Evolutionary conservation across 805 yeast genomes (phyloP).

Genomic region (Lipomyces sp.): DNA sequence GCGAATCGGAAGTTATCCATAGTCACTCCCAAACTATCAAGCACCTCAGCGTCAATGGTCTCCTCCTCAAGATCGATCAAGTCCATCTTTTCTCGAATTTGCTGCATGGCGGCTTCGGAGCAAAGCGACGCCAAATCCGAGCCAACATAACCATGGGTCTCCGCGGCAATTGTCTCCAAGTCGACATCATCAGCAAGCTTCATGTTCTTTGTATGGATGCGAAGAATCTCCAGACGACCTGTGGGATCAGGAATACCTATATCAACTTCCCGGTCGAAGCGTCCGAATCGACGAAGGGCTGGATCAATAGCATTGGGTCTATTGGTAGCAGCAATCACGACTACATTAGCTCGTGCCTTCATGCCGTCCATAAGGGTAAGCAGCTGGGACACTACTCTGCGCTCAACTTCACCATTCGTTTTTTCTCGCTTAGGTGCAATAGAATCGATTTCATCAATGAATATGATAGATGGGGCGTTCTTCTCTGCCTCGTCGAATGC

Average conservation of each 20-base stretch:
- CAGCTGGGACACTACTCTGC: constrained; percentile 98
- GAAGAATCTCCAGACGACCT: constrained; percentile 94
- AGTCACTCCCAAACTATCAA: constrained; percentile 95
- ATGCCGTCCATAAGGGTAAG: constrained; percentile 99
- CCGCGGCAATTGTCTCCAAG: constrained; percentile 92
- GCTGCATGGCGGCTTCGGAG: constrained; percentile 99
- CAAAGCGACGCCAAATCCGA: constrained; percentile 98
- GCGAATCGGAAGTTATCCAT: constrained; percentile 99
- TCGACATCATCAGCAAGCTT: constrained; percentile 94
- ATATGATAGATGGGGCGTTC: constrained; percentile 96
- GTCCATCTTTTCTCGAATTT: constrained; percentile 99
- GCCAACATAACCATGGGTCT: constrained; percentile 99
- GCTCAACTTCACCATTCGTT: constrained; percentile 99
- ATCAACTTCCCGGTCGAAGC: constrained; percentile 85
- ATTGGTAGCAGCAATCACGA: constrained; percentile 97
- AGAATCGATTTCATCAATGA: constrained; percentile 98
- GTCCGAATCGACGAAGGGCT: constrained; percentile 82
- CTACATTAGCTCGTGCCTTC: constrained; percentile 98
- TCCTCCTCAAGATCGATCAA: constrained; percentile 94
- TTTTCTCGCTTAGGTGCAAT: constrained; percentile 99
- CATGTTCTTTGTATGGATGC: constrained; percentile 99
- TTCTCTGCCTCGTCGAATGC: constrained; percentile 99
- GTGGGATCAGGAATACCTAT: constrained; percentile 96
- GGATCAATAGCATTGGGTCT: constrained; percentile 87
- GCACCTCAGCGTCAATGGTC: constrained; percentile 94